Evolutionary conservation across 2,329 filamentous ascomycete genomes (phyloP).

Genomic region (Exophiala bonariae): DNA sequence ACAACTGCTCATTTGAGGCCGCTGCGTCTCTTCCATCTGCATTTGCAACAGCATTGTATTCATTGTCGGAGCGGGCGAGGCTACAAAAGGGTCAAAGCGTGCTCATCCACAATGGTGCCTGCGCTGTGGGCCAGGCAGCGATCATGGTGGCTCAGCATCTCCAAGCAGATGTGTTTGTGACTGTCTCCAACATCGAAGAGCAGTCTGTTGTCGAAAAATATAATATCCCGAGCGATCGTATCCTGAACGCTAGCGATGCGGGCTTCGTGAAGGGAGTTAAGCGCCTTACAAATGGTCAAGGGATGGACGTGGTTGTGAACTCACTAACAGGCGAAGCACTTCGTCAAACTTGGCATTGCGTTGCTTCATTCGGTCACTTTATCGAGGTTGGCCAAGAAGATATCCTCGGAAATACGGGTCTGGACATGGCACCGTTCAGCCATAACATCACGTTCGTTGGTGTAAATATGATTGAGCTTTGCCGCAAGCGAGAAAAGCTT

Average conservation of each 20-base stretch:
- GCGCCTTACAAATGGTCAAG: conserved; percentile 29
- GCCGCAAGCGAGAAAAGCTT: background rate
- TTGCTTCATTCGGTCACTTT: conserved; percentile 32
- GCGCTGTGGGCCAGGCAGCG: conserved; percentile 27
- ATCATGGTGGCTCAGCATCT: conserved; percentile 21
- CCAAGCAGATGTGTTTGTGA: conserved; percentile 16
- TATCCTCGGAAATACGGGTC: conserved; percentile 6
- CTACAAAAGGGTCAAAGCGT: conserved; percentile 19
- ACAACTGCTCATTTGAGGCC: conserved; percentile 28
- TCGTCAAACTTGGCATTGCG: conserved; percentile 26
- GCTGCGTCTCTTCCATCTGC: conserved; percentile 30
- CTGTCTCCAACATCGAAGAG: conserved; percentile 19
- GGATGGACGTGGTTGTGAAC: conserved; percentile 36
- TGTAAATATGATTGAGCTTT: conserved; percentile 19
- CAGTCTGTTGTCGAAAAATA: conserved; percentile 15
- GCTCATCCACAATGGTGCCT: conserved; percentile 23
- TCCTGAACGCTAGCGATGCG: background rate
- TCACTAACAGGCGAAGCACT: conserved; percentile 25
- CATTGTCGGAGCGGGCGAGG: conserved; percentile 23
- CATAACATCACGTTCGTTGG: conserved; percentile 24
- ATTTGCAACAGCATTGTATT: conserved; percentile 28
- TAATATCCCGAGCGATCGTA: background rate
- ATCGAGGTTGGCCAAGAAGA: conserved; percentile 34
- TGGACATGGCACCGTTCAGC: conserved; percentile 32
- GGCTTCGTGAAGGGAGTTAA: conserved; percentile 29